Conservation (phyloP, 1,139 yeast genomes). For the Debaryomyces nepalensis region DNA sequence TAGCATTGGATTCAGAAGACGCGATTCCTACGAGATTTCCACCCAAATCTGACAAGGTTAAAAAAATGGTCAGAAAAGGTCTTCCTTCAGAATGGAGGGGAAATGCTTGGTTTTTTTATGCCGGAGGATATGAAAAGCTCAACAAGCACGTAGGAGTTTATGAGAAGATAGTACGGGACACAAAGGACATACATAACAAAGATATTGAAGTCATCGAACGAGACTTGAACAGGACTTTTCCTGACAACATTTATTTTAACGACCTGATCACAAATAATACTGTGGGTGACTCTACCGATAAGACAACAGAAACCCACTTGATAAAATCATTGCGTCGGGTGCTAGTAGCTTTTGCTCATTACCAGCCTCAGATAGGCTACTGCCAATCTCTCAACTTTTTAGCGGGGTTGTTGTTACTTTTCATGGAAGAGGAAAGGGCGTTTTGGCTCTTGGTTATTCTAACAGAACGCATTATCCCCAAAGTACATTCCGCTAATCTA, state of each 20-base stretch:
- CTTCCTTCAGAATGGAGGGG: constrained; percentile 98
- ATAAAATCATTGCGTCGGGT: constrained; percentile 79
- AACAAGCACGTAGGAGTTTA: constrained; percentile 75
- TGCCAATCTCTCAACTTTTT: constrained; percentile 93
- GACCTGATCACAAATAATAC: constrained; percentile 14
- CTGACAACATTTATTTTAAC: constrained; percentile 82
- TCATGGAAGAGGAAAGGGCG: constrained; percentile 85
- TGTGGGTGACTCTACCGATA: constrained; percentile 6
- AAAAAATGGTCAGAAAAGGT: constrained; percentile 84
- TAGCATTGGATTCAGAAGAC: constrained; percentile 41
- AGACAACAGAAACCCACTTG: constrained; percentile 53
- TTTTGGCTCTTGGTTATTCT: constrained; percentile 96
- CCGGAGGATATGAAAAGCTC: constrained; percentile 82
- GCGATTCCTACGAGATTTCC: constrained; percentile 66
- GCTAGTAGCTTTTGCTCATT: constrained; percentile 79
- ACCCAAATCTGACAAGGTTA: constrained; percentile 78
- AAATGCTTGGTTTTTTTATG: constrained; percentile 94
- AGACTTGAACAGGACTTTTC: constrained; percentile 90
- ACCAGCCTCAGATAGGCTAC: constrained; percentile 90
- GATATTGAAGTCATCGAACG: constrained; percentile 93
- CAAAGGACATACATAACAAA: constrained; percentile 55
- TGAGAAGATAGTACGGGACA: constrained; percentile 63
- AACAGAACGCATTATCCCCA: constrained; percentile 84
- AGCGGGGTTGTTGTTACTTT: constrained; percentile 80
- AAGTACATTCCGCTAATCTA: constrained; percentile 84